phyloP scores from a whole-genome alignment of 345 rosid genomes.

The Laguncularia racemosa region DNA sequence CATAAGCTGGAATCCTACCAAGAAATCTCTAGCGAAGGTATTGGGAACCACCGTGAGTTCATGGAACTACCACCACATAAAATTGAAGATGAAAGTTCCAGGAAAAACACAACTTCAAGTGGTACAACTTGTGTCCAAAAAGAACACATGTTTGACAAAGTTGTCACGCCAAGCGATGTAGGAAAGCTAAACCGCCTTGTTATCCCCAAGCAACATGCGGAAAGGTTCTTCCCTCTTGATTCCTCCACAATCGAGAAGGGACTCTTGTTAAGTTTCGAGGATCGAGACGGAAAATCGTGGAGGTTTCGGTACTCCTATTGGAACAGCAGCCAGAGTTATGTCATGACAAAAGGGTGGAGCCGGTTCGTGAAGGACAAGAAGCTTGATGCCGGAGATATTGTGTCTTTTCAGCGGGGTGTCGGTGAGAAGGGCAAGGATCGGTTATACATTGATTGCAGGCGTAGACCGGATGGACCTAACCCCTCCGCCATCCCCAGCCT shows the following conservation, averaged over 20 bases:
- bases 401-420: slow-evolving; percentile 68
- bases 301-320: slow-evolving; percentile 87
- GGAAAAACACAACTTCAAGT: slow-evolving; percentile 5
- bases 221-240: slow-evolving; percentile 73
- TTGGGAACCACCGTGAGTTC: slow-evolving; percentile 1
- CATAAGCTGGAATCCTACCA: too few species aligned
- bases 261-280: slow-evolving; percentile 71
- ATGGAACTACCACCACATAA: slow-evolving; percentile 4
- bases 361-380: slow-evolving; percentile 89
- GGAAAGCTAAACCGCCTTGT: slow-evolving; percentile 56
- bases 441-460: slow-evolving; percentile 81
- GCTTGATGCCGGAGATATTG: slow-evolving; percentile 84
- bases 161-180: slow-evolving; percentile 56
- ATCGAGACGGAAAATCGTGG: slow-evolving; percentile 64
- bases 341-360: slow-evolving; percentile 96
- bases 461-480: slow-evolving; percentile 41
- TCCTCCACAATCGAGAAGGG: slow-evolving; percentile 65
- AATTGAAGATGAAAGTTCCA: not conserved
- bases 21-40: too few species aligned
- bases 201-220: slow-evolving; percentile 58
- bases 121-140: slow-evolving; percentile 17
- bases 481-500: slow-evolving; percentile 9
- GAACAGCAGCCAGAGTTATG: slow-evolving; percentile 94
- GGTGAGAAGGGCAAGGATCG: slow-evolving; percentile 47
- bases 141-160: slow-evolving; percentile 55